Conservation (phyloP, 176 grass and related monocot genomes). For the Raddia guianensis region DNA sequence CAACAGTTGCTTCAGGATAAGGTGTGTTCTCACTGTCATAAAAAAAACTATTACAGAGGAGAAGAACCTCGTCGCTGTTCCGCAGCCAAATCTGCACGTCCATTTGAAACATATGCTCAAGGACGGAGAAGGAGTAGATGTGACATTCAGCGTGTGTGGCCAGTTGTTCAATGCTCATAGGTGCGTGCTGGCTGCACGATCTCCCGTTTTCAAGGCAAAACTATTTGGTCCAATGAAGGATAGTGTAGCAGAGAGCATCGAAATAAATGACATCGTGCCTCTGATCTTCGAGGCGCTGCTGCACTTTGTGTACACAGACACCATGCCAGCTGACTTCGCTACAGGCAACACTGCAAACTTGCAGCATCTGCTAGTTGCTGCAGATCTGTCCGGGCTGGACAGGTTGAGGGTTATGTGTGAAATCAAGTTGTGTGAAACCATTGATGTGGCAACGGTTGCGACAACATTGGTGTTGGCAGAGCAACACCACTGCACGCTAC, state of each 20-base stretch:
- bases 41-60: not conserved
- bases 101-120: not conserved
- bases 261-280: conserved; percentile 27
- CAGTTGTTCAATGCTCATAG: conserved; percentile 4
- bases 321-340: not conserved
- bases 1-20: not conserved
- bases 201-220: conserved; percentile 28
- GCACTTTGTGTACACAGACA: conserved; percentile 24
- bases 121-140: not conserved
- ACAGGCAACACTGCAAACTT: not conserved
- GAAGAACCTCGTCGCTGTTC: not conserved
- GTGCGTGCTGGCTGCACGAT: conserved; percentile 2
- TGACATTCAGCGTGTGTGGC: not conserved
- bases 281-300: conserved; percentile 27
- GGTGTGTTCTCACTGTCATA: not conserved
- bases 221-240: conserved; percentile 7
- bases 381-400: conserved; percentile 21
- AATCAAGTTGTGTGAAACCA: not conserved
- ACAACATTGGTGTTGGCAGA: conserved; percentile 24
- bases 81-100: not conserved
- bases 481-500: not conserved
- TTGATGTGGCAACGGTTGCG: not conserved
- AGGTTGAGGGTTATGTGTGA: conserved; percentile 28
- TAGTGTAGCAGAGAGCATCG: not conserved
- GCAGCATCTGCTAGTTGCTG: conserved; percentile 37